A percentile compares a stretch with the other conserved stretches of the same genome.
phyloP scores from a whole-genome alignment of 2,329 filamentous ascomycete genomes.

The Trichoderma hamatum region DNA sequence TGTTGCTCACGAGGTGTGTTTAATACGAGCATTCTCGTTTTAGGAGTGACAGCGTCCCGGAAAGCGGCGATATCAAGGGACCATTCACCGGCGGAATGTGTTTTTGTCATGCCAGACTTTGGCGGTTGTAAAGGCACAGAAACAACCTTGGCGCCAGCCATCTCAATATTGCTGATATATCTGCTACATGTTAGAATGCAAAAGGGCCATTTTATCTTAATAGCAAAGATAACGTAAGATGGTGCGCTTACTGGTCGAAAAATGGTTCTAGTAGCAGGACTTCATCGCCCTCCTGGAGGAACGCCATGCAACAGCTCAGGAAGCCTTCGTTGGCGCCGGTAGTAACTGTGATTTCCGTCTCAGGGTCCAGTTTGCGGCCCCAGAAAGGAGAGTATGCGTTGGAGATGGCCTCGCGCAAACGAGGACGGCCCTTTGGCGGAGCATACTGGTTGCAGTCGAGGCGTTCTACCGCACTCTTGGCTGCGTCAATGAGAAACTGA shows the following conservation, averaged over 20 bases:
- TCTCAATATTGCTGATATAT: constrained; percentile 19
- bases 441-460: constrained; percentile 16
- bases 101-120: constrained; percentile 19
- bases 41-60: background rate
- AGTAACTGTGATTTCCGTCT: constrained; percentile 9
- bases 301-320: constrained; percentile 14
- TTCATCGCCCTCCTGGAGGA: constrained; percentile 11
- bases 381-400: constrained; percentile 17
- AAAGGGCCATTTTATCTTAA: background rate
- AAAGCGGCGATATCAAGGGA: constrained; percentile 1
- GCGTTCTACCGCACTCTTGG: constrained; percentile 5
- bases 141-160: constrained; percentile 12
- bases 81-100: constrained; percentile 9
- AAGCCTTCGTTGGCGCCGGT: constrained; percentile 14
- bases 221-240: background rate
- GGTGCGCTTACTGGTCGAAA: constrained; percentile 15
- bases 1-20: constrained; percentile 6
- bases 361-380: background rate
- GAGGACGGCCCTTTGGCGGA: constrained; percentile 10
- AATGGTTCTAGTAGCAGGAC: constrained; percentile 8
- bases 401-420: constrained; percentile 4
- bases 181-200: background rate
- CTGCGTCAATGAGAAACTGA: constrained; percentile 15
- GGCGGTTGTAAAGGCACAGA: constrained; percentile 13
- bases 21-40: constrained; percentile 8